These are phyloP conservation scores for Leptomonas seymouri DNA, from an alignment of 208 protist species.

Conservation along the genomic window DNA sequence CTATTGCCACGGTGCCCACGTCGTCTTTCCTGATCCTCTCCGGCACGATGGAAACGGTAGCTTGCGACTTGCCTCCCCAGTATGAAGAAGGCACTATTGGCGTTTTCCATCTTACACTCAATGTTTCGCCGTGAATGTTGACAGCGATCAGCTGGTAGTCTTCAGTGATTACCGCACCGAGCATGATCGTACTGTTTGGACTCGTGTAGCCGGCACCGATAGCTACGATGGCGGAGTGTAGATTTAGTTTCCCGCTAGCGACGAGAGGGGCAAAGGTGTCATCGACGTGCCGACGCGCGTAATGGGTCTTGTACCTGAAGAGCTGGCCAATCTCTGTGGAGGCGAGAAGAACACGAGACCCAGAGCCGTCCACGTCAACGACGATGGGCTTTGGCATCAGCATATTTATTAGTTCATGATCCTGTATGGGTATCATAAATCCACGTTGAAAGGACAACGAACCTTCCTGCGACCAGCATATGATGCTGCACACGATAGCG, in stretches of 20 bases:
- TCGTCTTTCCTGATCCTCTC: slow-evolving; percentile 78
- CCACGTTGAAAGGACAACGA: slow-evolving; percentile 61
- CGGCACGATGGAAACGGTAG: slow-evolving; percentile 72
- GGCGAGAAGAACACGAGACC: slow-evolving; percentile 51
- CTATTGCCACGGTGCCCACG: slow-evolving; percentile 73
- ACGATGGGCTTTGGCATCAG: slow-evolving; percentile 74
- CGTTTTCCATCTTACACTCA: slow-evolving; percentile 46
- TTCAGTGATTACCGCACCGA: slow-evolving; percentile 62
- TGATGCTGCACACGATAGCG: slow-evolving; percentile 73
- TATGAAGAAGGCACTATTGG: slow-evolving; percentile 30
- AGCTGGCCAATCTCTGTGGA: slow-evolving; percentile 40
- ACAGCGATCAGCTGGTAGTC: slow-evolving; percentile 49
- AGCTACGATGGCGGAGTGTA: slow-evolving; percentile 51
- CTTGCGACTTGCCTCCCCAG: slow-evolving; percentile 40
- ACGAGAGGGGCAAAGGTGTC: slow-evolving; percentile 50
- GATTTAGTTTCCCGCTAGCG: slow-evolving; percentile 20
- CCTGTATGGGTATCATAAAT: slow-evolving; percentile 60
- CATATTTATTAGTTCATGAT: slow-evolving; percentile 35
- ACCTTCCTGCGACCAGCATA: slow-evolving; percentile 84
- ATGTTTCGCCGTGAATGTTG: slow-evolving; percentile 7
- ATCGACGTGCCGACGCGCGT: slow-evolving; percentile 46
- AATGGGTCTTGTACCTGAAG: slow-evolving; percentile 52
- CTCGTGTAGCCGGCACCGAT: slow-evolving; percentile 59
- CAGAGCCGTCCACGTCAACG: slow-evolving; percentile 54
- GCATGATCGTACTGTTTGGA: slow-evolving; percentile 32